Evolutionary conservation across 1,284 basidiomycete species (phyloP).

Genomic region (Moesziomyces sp.): DNA sequence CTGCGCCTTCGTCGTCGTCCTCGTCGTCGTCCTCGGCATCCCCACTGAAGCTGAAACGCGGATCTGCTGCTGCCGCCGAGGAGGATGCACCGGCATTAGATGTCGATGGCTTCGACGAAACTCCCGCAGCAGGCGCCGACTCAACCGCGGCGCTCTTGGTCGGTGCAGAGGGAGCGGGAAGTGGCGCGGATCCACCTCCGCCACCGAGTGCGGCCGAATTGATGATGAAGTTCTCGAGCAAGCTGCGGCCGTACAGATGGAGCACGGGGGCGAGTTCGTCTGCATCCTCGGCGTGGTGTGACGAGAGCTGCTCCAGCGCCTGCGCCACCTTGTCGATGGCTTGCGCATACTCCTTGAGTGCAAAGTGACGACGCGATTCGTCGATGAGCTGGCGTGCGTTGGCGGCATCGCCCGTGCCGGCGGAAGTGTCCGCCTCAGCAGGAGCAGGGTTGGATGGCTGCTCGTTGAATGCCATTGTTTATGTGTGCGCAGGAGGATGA

Average conservation of each 20-base stretch:
- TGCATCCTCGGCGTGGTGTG: constrained; percentile 53
- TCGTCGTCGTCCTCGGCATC: constrained; percentile 60
- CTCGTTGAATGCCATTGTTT: constrained; percentile 41
- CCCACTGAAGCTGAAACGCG: constrained; percentile 59
- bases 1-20: constrained; percentile 43
- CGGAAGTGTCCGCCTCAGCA: not conserved
- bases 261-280: constrained; percentile 60
- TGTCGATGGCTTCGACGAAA: constrained; percentile 1
- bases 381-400: constrained; percentile 51
- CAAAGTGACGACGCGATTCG: constrained; percentile 57
- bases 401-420: not conserved
- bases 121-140: too few species aligned
- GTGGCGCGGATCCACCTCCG: constrained; percentile 45
- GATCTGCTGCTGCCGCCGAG: constrained; percentile 25
- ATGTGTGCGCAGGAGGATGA: not conserved
- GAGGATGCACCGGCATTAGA: constrained; percentile 26
- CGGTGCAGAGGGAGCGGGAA: constrained; percentile 22
- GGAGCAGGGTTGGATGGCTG: constrained; percentile 29
- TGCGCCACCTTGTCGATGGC: constrained; percentile 54
- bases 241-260: constrained; percentile 61
- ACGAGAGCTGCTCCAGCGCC: constrained; percentile 55
- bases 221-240: constrained; percentile 62
- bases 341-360: constrained; percentile 55
- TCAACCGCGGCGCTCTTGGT: not conserved
- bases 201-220: constrained; percentile 62